Evolutionary conservation across 805 yeast species (phyloP).

Genomic region (Pichia rugopelliculosa): DNA sequence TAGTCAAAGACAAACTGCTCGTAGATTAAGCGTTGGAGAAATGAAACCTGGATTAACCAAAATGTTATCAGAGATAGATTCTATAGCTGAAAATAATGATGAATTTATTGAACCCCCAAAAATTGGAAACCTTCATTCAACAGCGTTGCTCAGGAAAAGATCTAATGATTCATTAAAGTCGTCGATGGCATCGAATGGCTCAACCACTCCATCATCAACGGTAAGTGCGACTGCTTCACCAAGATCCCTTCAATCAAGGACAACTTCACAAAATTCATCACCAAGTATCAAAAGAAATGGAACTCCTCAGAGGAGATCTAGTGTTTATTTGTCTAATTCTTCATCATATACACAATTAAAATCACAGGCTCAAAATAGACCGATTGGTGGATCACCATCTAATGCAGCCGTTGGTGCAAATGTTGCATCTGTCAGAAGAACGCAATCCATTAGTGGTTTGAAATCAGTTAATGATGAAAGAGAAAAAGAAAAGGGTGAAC

Average conservation of each 20-base stretch:
- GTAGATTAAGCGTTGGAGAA: not conserved
- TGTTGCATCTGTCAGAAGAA: not conserved
- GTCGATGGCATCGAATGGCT: not conserved
- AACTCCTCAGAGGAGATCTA: conserved; percentile 1
- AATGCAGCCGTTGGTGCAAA: not conserved
- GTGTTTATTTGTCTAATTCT: not conserved
- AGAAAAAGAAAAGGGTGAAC: conserved; percentile 10
- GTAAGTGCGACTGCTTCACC: too few relatives aligned
- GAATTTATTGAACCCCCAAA: conserved; percentile 8
- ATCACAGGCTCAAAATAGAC: not conserved
- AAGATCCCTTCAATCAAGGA: conserved; percentile 1
- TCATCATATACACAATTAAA: not conserved
- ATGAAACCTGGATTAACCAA: not conserved
- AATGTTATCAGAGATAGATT: not conserved
- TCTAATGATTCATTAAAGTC: conserved; percentile 3
- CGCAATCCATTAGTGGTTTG: conserved; percentile 1
- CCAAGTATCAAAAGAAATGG: not conserved
- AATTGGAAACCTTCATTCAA: conserved; percentile 1
- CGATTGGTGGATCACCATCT: not conserved
- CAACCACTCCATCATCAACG: not conserved
- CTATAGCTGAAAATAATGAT: not conserved
- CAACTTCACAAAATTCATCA: conserved; percentile 4
- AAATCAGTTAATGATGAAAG: not conserved
- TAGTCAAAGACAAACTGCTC: not conserved
- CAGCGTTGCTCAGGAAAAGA: not conserved